phyloP scores from a whole-genome alignment of 305 asterid species.

The Plantago lanceolata region DNA sequence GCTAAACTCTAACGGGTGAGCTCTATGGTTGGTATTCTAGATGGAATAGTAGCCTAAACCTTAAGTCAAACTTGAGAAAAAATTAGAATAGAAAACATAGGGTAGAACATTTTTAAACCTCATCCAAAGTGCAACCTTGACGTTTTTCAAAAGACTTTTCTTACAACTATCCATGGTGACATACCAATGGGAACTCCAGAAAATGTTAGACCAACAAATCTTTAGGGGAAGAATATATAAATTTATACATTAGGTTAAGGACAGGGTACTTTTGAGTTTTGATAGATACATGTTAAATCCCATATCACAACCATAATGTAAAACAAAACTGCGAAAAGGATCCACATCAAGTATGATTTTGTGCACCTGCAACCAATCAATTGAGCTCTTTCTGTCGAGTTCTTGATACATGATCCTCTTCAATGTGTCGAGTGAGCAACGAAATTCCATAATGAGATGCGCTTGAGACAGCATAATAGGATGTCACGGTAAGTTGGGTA shows the following conservation, averaged over 20 bases:
- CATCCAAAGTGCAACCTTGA: too few relatives aligned
- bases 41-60: too few relatives aligned
- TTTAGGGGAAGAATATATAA: slow-evolving; percentile 11
- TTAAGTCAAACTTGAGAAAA: too few relatives aligned
- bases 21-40: too few relatives aligned
- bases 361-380: slow-evolving; percentile 37
- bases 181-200: slow-evolving; percentile 8
- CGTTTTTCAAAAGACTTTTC: too few relatives aligned
- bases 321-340: slow-evolving; percentile 27
- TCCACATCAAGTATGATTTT: slow-evolving; percentile 14
- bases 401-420: slow-evolving; percentile 45
- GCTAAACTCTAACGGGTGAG: too few relatives aligned
- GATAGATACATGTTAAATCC: slow-evolving; percentile 14
- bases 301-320: slow-evolving; percentile 15
- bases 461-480: slow-evolving; percentile 78
- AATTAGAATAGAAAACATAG: too few relatives aligned
- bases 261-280: too few relatives aligned
- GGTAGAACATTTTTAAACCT: too few relatives aligned
- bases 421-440: slow-evolving; percentile 71
- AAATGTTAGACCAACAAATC: slow-evolving; percentile 6
- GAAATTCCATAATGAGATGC: slow-evolving; percentile 75
- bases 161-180: too few relatives aligned
- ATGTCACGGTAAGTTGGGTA: slow-evolving; percentile 68
- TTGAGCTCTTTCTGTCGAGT: slow-evolving; percentile 38
- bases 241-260: neutral